Percentiles rank a stretch among this genome's conserved stretches.
Conservation (phyloP, 140 eudicot genomes). For the Anethum foeniculum region DNA sequence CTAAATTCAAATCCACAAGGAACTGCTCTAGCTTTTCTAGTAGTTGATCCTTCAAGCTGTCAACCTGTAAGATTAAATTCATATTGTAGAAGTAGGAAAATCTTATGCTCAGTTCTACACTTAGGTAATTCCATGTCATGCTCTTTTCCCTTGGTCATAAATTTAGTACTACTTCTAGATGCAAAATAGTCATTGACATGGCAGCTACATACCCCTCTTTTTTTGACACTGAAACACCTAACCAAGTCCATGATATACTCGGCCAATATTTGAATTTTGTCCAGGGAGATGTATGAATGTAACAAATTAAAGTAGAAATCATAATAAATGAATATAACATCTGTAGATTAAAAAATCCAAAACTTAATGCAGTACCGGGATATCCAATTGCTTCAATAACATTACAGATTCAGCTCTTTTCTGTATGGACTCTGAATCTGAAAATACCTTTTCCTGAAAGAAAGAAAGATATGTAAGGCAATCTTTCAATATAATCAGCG, state of each 20-base stretch:
- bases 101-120: neutral
- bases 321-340: neutral
- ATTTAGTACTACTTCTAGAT: neutral
- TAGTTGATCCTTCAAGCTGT: constrained; percentile 63
- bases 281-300: neutral
- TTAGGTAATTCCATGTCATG: neutral
- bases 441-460: constrained; percentile 81
- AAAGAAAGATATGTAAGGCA: constrained; percentile 13
- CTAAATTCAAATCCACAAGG: constrained; percentile 69
- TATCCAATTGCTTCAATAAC: constrained; percentile 87
- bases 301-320: neutral
- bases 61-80: constrained; percentile 49
- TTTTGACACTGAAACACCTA: neutral
- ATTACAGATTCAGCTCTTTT: constrained; percentile 96
- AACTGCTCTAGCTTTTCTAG: constrained; percentile 86
- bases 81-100: neutral
- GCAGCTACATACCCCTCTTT: neutral
- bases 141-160: neutral
- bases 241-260: neutral
- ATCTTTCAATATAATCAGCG: neutral
- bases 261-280: neutral
- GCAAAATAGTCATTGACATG: neutral
- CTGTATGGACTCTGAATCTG: constrained; percentile 95
- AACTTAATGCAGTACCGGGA: constrained; percentile 51
- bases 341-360: neutral